These are phyloP conservation scores for Euphorbia peplus DNA, from an alignment of 345 rosid species.

Conservation along the genomic window DNA sequence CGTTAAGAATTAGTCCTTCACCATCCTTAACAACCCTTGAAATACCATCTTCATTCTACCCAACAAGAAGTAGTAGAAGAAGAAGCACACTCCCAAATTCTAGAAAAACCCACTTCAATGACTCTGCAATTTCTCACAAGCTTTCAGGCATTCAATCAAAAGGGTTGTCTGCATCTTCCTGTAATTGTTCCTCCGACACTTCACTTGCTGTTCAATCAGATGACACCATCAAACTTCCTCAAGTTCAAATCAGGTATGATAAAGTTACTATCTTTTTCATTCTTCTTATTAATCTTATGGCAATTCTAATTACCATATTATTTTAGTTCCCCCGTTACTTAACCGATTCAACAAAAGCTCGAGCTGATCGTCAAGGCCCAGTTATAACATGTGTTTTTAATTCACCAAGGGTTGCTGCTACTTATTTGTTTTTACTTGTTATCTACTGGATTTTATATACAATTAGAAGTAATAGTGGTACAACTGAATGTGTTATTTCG, in stretches of 20 bases:
- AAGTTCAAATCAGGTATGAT: slow-evolving; percentile 48
- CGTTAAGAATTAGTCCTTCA: slow-evolving; percentile 28
- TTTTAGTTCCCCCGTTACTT: no score
- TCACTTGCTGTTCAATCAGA: slow-evolving; percentile 14
- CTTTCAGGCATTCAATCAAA: slow-evolving; percentile 18
- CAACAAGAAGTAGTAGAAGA: slow-evolving; percentile 6
- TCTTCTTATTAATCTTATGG: not conserved
- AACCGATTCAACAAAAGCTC: no score
- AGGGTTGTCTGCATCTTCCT: slow-evolving; percentile 24
- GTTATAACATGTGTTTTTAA: no score
- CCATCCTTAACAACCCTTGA: slow-evolving; percentile 25
- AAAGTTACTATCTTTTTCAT: not conserved
- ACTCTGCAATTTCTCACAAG: slow-evolving; percentile 10
- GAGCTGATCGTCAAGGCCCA: no score
- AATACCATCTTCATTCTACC: slow-evolving; percentile 22
- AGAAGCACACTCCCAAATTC: not conserved
- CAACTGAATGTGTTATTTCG: no score
- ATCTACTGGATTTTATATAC: no score
- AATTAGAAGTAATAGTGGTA: no score
- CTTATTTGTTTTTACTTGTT: no score
- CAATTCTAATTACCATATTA: no score
- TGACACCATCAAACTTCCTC: slow-evolving; percentile 16
- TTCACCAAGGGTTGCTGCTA: no score
- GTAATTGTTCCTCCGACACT: slow-evolving; percentile 23
- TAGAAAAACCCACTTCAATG: slow-evolving; percentile 19